Evolutionary conservation across 176 grass and related monocot species (phyloP).

Genomic region (Avena atlantica): DNA sequence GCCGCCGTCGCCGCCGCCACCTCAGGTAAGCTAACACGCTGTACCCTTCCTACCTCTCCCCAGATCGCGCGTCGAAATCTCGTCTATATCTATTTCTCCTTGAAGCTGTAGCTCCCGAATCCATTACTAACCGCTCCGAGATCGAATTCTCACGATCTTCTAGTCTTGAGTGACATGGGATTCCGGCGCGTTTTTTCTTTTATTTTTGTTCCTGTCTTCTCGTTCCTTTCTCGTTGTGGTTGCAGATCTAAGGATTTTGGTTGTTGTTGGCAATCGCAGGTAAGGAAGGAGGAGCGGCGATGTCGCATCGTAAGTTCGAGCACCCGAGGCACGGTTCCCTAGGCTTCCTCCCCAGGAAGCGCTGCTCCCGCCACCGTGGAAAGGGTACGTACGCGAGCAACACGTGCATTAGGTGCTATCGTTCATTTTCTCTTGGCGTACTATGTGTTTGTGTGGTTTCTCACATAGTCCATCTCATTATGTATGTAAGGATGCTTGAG

Average conservation of each 20-base stretch:
- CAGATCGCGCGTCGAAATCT: too few species aligned
- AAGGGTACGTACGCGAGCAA: constrained; percentile 55
- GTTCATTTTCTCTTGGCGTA: not conserved
- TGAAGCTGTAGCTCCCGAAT: not conserved
- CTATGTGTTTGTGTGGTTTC: not conserved
- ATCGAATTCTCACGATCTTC: not conserved
- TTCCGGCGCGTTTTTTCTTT: not conserved
- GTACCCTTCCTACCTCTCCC: not conserved
- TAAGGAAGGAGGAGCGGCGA: constrained; percentile 60
- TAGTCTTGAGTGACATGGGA: not conserved
- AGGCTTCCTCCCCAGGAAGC: constrained; percentile 96
- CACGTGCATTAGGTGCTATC: not conserved
- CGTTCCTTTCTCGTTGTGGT: not conserved
- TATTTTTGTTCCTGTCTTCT: not conserved
- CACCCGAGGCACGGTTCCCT: constrained; percentile 98
- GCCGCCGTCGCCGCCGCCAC: constrained; percentile 29
- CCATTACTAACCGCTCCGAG: not conserved
- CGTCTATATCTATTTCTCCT: too few species aligned
- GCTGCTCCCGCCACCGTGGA: constrained; percentile 84
- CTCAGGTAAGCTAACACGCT: constrained; percentile 30
- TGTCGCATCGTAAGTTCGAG: constrained; percentile 99
- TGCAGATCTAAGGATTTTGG: constrained; percentile 15
- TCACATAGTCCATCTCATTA: not conserved
- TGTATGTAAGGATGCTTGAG: not conserved
- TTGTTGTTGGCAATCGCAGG: constrained; percentile 26